Conservation (phyloP, 2,329 filamentous ascomycete genomes). For the Cryoendolithus antarcticus region DNA sequence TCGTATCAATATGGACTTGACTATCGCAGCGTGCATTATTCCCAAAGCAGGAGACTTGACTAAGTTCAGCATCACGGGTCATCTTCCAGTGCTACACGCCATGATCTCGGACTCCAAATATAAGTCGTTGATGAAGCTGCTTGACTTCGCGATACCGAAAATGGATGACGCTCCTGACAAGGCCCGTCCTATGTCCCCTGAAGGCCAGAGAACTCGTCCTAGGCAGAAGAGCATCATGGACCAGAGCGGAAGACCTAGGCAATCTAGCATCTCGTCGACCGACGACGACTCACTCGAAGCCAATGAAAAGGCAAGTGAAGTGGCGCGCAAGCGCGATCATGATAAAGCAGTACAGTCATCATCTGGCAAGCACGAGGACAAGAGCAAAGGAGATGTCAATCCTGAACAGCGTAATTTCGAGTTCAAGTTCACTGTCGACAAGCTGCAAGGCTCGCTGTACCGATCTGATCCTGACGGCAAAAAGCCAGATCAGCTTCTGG, state of each 20-base stretch:
- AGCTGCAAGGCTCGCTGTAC: conserved; percentile 83
- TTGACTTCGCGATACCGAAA: conserved; percentile 87
- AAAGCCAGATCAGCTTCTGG: conserved; percentile 67
- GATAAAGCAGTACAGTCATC: conserved; percentile 8
- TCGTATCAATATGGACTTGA: conserved; percentile 93
- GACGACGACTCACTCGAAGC: conserved; percentile 61
- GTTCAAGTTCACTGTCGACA: conserved; percentile 92
- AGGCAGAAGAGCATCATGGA: conserved; percentile 20
- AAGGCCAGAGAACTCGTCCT: conserved; percentile 19
- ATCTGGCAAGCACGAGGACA: conserved; percentile 36
- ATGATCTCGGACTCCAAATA: conserved; percentile 92
- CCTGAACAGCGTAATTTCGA: conserved; percentile 87
- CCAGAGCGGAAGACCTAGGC: conserved; percentile 40
- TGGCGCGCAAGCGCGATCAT: conserved; percentile 49
- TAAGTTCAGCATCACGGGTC: conserved; percentile 80
- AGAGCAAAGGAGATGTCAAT: conserved; percentile 38
- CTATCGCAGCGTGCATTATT: conserved; percentile 92
- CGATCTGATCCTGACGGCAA: conserved; percentile 68
- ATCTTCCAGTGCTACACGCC: conserved; percentile 82
- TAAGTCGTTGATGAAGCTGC: conserved; percentile 89
- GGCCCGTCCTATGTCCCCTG: conserved; percentile 14
- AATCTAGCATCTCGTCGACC: conserved; percentile 65
- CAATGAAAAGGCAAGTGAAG: conserved; percentile 36
- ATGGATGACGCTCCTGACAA: conserved; percentile 38
- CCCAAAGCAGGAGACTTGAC: conserved; percentile 89